phyloP scores from a whole-genome alignment of 768 basidiomycete genomes.

The Lentinula lateritia region DNA sequence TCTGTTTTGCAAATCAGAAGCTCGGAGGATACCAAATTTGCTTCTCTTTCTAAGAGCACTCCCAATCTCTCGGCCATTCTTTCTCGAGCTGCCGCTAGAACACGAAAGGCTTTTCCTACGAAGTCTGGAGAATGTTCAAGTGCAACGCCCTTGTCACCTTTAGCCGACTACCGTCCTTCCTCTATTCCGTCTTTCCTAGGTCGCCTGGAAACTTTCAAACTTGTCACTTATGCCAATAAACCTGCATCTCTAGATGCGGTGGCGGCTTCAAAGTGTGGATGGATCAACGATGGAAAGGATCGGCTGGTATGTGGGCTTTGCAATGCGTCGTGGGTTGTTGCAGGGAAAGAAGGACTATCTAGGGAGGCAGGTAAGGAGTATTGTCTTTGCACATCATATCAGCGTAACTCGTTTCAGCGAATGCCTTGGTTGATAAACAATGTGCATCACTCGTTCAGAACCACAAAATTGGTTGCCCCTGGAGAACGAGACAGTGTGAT shows the following conservation, averaged over 20 bases:
- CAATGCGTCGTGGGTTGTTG: constrained; percentile 68
- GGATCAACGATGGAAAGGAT: constrained; percentile 81
- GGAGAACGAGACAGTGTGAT: constrained; percentile 78
- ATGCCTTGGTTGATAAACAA: constrained; percentile 71
- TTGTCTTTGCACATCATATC: constrained; percentile 3
- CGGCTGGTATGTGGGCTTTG: constrained; percentile 72
- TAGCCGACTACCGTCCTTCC: constrained; percentile 72
- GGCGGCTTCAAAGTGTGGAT: constrained; percentile 77
- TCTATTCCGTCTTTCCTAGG: constrained; percentile 68
- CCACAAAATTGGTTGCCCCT: constrained; percentile 82
- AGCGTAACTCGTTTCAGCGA: constrained; percentile 37
- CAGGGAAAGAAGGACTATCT: constrained; percentile 61
- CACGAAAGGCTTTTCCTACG: constrained; percentile 44
- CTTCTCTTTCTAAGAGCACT: constrained; percentile 44
- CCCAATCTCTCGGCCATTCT: constrained; percentile 72
- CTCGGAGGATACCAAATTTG: constrained; percentile 5
- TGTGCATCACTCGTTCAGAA: constrained; percentile 54
- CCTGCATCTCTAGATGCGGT: constrained; percentile 70
- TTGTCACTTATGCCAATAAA: constrained; percentile 78
- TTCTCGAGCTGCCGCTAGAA: constrained; percentile 54
- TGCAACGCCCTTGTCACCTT: constrained; percentile 21
- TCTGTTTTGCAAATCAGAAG: background rate
- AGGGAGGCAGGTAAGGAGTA: constrained; percentile 68
- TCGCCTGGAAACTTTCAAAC: constrained; percentile 72
- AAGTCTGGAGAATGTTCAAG: constrained; percentile 26